Evolutionary conservation across 2,329 filamentous ascomycete genomes (phyloP), one percentile per base, ranked within the genome.

Genomic region (Chaetomium olivaceum): DNA sequence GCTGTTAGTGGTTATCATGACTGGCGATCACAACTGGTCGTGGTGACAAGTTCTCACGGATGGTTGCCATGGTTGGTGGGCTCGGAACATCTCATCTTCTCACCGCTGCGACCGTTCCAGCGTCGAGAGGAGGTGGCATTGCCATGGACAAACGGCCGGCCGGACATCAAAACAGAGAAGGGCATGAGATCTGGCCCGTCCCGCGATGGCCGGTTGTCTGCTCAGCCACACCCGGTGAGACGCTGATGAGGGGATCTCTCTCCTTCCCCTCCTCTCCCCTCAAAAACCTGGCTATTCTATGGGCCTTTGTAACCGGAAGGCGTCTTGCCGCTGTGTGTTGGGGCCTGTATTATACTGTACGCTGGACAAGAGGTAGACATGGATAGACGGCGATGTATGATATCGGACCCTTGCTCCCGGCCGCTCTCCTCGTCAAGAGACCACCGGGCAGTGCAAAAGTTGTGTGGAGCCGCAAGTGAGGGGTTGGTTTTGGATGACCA

Each of bases 201-300:
- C 14, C 25, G 9, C 16, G 25, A 54, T 54, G n/a, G 19, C 43
- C 39, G 56, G 36, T n/a, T 19, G 21, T 36, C 25, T 61, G 55
- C 64, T 63, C 64, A 57, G 64, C 64, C 64, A 66, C 64, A 9
- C 51, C 27, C 29, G 58, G 52, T 61, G 61, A 65, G 56, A 65
- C 59, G 58, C 56, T 60, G 60, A 46, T 67, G 59, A 60, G 46
- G 59, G 46, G 57, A 27, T 19, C 31, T 27, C 29, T 48, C 54
- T 23, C 58, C 19, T 27, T 31, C 54, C 50, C 57, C 43, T 55
- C 31, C 29, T 52, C 16, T 21, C 11, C 25, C 27, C 7, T 39
- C 8, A 23, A 46, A 27, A 14, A 25, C 14, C n/a, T 19, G 21
- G 7, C 12, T 9, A 55, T 36, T 31, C 23, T 52, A 55, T 14